These are phyloP conservation scores for Eucalyptus marginata DNA, from an alignment of 345 rosid species.

Conservation along the genomic window DNA sequence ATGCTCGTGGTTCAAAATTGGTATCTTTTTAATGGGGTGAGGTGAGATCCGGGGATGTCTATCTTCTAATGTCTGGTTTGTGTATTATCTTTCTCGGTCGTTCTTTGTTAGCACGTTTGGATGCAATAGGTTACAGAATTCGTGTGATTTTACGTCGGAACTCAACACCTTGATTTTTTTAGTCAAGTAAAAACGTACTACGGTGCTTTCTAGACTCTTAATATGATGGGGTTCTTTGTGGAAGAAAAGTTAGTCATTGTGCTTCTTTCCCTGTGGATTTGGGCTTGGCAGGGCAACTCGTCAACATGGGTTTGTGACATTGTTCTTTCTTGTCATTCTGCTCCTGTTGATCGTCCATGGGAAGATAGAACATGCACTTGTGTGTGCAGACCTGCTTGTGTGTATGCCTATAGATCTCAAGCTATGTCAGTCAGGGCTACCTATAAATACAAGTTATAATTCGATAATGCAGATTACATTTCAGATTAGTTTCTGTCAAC, in stretches of 20 bases:
- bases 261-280: not conserved
- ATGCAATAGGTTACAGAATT: not conserved
- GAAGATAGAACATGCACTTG: not conserved
- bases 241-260: not conserved
- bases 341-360: not conserved
- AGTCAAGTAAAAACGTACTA: not conserved
- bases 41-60: not conserved
- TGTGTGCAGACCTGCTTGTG: not conserved
- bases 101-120: not conserved
- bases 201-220: not conserved
- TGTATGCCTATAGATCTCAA: not conserved
- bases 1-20: not conserved
- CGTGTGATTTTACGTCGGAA: not conserved
- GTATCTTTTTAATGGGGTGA: not conserved
- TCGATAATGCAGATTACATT: not conserved
- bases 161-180: not conserved
- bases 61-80: not conserved
- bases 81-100: not conserved
- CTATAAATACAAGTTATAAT: not conserved
- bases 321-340: not conserved
- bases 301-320: not conserved
- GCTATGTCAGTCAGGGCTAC: not conserved
- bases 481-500: not conserved
- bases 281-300: not conserved
- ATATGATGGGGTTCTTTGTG: not conserved